Base-by-base conservation (phyloP, 140 eudicot genomes). In the Bidens hawaiensis region DNA sequence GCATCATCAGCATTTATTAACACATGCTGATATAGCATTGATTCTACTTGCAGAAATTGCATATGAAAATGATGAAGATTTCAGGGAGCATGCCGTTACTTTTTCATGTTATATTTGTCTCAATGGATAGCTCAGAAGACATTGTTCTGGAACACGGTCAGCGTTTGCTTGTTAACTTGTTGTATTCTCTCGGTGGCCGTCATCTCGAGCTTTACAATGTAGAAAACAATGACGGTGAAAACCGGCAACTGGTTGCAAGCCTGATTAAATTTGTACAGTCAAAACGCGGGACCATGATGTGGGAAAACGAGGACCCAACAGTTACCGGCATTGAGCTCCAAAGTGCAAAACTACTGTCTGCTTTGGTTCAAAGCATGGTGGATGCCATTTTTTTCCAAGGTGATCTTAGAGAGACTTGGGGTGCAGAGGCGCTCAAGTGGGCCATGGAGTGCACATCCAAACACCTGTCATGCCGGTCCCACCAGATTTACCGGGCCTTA, bases 121-220 rank as follows among this genome's bases (percentile, higher is more conserved):
- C 97, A 4, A 90, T 90, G 97, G 97, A 90, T 50, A 90, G 97
- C 73, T 90, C 97, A n/a, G 97, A 90, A 82, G 97, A 86, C 63
- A 75, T 84, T 43, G 97, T 90, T 47, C 74, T 90, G 71, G 86
- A 90, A 82, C 97, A 90, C 68, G 83, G 95, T 79, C 95, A 90
- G 43, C 90, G 69, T 31, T 77, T 90, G 57, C 97, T 90, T 54
- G 97, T 86, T 52, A 90, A 90, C 76, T 70, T 90, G 55, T 51
- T 90, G 16, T 90, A 90, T 74, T 90, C 97, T 21, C 94, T 90
- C 30, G 94, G 94, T 26, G 97, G 97, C 21, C 81, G 97, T 38
- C 97, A 90, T 70, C 75, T 90, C 46, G 97, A 90, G 73, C 82
- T 86, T 45, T 90, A 90, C 38, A 90, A 86, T 71, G 94, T 87